Evolutionary conservation across 1,284 basidiomycete species (phyloP).

Genomic region (Chondrostereum purpureum): DNA sequence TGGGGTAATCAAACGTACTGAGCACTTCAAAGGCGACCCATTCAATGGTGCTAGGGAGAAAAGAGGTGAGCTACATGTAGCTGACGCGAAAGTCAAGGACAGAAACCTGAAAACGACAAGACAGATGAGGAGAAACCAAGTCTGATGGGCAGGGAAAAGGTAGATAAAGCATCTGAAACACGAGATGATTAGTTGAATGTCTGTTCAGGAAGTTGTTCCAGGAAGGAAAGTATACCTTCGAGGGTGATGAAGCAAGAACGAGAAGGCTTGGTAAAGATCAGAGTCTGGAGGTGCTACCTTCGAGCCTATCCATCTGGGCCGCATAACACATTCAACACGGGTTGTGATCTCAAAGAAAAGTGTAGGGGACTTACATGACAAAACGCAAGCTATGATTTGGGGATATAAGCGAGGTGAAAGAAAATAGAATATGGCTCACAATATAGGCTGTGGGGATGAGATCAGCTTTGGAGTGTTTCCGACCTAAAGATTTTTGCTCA

Average conservation of each 20-base stretch:
- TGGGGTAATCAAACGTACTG: slow-evolving; percentile 21
- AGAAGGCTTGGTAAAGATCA: slow-evolving; percentile 51
- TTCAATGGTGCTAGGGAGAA: slow-evolving; percentile 33
- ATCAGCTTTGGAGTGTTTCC: background rate
- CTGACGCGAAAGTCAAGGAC: slow-evolving; percentile 10
- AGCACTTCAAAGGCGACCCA: slow-evolving; percentile 50
- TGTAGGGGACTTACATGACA: slow-evolving; percentile 31
- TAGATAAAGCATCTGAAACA: slow-evolving; percentile 72
- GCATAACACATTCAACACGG: background rate
- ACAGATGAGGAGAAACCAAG: slow-evolving; percentile 66
- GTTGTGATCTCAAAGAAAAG: background rate
- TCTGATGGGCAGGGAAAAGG: slow-evolving; percentile 77
- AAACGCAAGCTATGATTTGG: slow-evolving; percentile 27
- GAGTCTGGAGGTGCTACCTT: slow-evolving; percentile 43
- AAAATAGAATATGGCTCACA: slow-evolving; percentile 20
- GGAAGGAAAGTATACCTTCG: slow-evolving; percentile 35
- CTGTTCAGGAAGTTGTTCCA: background rate
- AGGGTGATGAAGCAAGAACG: slow-evolving; percentile 80
- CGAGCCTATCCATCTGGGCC: slow-evolving; percentile 38
- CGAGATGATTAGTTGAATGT: background rate
- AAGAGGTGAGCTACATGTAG: background rate
- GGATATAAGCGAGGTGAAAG: background rate
- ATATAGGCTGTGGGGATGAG: slow-evolving; percentile 22
- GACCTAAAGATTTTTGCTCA: slow-evolving; percentile 22
- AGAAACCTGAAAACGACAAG: slow-evolving; percentile 38